Evolutionary conservation across 768 basidiomycete species (phyloP).

Genomic region (Rhodotorula diobovata): DNA sequence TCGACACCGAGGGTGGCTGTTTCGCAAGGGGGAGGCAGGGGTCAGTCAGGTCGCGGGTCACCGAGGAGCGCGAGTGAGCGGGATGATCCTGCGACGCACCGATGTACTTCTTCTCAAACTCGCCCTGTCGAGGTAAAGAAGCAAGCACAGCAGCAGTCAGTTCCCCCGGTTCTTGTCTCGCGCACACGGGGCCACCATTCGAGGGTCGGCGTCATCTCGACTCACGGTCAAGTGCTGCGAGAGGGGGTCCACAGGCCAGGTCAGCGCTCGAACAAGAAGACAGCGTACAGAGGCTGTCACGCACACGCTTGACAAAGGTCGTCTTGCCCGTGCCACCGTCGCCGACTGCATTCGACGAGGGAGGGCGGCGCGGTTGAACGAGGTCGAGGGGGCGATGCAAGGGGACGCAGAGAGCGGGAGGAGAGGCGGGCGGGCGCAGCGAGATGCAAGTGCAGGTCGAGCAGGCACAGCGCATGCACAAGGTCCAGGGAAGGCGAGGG

Average conservation of each 20-base stretch:
- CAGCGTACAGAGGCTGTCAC: not conserved
- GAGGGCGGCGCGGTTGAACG: slow-evolving; percentile 28
- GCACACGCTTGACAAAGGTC: slow-evolving; percentile 38
- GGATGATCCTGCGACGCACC: slow-evolving; percentile 27
- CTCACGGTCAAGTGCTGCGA: slow-evolving; percentile 39
- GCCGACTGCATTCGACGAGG: slow-evolving; percentile 59
- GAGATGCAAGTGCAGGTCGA: not conserved
- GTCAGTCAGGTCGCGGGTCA: not conserved
- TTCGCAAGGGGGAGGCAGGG: slow-evolving; percentile 23
- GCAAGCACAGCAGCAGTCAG: not conserved
- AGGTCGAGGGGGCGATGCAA: slow-evolving; percentile 29
- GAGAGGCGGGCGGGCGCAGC: slow-evolving; percentile 28
- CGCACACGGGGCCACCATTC: not conserved
- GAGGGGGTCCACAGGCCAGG: not conserved
- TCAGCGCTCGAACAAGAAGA: not conserved
- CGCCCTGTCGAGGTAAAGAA: slow-evolving; percentile 60
- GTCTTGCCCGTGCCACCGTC: slow-evolving; percentile 86
- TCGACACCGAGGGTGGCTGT: slow-evolving; percentile 98
- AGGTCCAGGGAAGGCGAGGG: not conserved
- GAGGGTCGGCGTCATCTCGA: slow-evolving; percentile 19
- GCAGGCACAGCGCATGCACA: not conserved
- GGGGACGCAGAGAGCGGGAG: slow-evolving; percentile 11
- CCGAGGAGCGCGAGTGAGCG: not conserved
- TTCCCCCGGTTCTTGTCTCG: slow-evolving; percentile 60
- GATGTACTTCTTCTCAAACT: slow-evolving; percentile 91